phyloP scores from a whole-genome alignment of 495 filamentous ascomycete genomes.

The Pyrenula aspistea region DNA sequence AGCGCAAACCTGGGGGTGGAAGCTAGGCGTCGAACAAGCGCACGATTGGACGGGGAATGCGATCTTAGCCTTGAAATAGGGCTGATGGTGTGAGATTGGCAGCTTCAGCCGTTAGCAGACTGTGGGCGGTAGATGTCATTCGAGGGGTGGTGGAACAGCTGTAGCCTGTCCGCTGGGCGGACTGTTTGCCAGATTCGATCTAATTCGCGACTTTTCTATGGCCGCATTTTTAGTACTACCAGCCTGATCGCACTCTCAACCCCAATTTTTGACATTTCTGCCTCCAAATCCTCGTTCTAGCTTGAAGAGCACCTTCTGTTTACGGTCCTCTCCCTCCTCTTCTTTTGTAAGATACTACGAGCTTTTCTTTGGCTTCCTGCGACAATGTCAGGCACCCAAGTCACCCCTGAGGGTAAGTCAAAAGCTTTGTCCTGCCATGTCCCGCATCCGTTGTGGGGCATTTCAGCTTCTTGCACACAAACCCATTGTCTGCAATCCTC shows the following conservation, averaged over 20 bases:
- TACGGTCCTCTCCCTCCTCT: not conserved
- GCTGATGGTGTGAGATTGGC: not conserved
- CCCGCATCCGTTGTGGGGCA: not conserved
- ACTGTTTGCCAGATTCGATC: not conserved
- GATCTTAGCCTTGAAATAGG: not conserved
- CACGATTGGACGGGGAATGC: not conserved
- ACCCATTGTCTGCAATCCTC: not conserved
- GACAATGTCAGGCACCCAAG: constrained; percentile 11
- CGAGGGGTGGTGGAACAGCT: not conserved
- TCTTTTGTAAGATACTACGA: not conserved
- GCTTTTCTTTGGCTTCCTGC: constrained; percentile 5
- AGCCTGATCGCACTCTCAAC: not conserved
- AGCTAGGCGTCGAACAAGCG: not conserved
- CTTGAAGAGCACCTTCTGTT: not conserved
- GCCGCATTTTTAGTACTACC: not conserved
- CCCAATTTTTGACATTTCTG: not conserved
- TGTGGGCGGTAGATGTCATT: not conserved
- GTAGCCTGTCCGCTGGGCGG: not conserved
- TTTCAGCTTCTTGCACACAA: not conserved
- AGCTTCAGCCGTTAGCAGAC: not conserved
- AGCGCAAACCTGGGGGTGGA: not conserved
- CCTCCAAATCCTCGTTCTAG: not conserved
- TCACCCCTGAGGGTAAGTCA: constrained; percentile 18
- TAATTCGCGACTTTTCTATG: not conserved
- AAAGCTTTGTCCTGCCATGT: not conserved